These are phyloP conservation scores for Ophiostoma pallidulum DNA, from an alignment of 2,329 filamentous ascomycete genomes.

Conservation along the genomic window DNA sequence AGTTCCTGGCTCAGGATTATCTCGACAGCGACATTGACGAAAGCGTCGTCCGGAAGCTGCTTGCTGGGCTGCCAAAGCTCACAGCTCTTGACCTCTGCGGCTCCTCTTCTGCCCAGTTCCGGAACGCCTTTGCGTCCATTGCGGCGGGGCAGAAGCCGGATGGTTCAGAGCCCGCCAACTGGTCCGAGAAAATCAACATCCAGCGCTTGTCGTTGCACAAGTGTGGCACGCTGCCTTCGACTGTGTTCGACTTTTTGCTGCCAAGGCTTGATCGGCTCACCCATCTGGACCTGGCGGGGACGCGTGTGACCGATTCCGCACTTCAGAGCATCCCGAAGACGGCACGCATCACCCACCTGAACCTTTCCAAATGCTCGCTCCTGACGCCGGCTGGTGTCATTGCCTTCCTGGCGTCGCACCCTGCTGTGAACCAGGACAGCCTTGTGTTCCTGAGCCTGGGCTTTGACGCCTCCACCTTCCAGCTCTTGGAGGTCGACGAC, in stretches of 20 bases:
- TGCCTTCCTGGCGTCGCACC: conserved; percentile 61
- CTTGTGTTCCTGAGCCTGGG: conserved; percentile 66
- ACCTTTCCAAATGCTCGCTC: conserved; percentile 64
- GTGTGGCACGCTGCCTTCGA: conserved; percentile 59
- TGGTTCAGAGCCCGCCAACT: conserved; percentile 28
- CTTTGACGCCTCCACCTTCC: conserved; percentile 61
- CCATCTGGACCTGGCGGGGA: conserved; percentile 71
- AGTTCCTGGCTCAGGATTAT: conserved; percentile 74
- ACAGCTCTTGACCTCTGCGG: conserved; percentile 68
- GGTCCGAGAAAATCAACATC: conserved; percentile 48
- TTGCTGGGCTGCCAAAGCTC: conserved; percentile 55
- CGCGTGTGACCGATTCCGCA: conserved; percentile 62
- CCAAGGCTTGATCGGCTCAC: conserved; percentile 62
- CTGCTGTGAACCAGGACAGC: conserved; percentile 48
- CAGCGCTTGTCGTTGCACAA: conserved; percentile 68
- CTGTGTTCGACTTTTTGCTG: conserved; percentile 59
- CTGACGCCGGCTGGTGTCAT: conserved; percentile 58
- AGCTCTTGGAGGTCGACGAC: conserved; percentile 58
- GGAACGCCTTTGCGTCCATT: conserved; percentile 50
- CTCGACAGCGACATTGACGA: conserved; percentile 64
- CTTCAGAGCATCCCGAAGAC: conserved; percentile 61
- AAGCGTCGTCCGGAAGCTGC: conserved; percentile 60
- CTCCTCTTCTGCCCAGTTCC: conserved; percentile 60
- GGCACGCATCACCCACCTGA: conserved; percentile 66
- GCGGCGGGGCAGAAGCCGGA: conserved; percentile 23